Evolutionary conservation across 345 rosid genomes (phyloP).

Genomic region (Salix arbutifolia): DNA sequence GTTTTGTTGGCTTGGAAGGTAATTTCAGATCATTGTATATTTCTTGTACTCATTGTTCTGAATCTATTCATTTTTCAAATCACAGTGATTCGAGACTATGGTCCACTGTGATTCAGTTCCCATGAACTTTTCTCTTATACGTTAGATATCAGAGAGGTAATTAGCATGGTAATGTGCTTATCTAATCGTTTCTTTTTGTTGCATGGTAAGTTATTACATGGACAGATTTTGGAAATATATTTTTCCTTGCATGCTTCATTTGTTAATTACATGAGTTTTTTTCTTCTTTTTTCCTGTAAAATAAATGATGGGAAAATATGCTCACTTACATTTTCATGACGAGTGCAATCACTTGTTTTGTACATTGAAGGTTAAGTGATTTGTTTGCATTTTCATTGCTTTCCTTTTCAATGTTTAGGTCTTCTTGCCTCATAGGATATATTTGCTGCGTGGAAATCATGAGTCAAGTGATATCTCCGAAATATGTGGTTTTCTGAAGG

Average conservation of each 20-base stretch:
- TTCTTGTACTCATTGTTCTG: too few relatives aligned
- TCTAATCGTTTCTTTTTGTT: too few relatives aligned
- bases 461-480: slow-evolving; percentile 37
- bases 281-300: neutral
- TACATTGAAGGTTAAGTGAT: neutral
- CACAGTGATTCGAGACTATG: too few relatives aligned
- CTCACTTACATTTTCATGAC: neutral
- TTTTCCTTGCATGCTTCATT: neutral
- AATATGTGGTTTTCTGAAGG: slow-evolving; percentile 34
- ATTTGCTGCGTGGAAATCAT: slow-evolving; percentile 44
- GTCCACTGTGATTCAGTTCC: too few relatives aligned
- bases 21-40: neutral
- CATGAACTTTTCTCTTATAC: too few relatives aligned
- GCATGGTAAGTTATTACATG: too few relatives aligned
- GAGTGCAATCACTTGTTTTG: neutral
- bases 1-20: slow-evolving; percentile 54
- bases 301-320: neutral
- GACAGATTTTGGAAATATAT: too few relatives aligned
- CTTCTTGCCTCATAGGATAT: slow-evolving; percentile 38
- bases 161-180: too few relatives aligned
- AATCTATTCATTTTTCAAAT: too few relatives aligned
- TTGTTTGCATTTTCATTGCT: neutral
- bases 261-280: neutral
- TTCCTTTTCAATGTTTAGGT: slow-evolving; percentile 20
- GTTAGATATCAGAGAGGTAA: too few relatives aligned